Conservation (phyloP, 2,329 filamentous ascomycete genomes). For the Scortechinia acanthostroma region DNA sequence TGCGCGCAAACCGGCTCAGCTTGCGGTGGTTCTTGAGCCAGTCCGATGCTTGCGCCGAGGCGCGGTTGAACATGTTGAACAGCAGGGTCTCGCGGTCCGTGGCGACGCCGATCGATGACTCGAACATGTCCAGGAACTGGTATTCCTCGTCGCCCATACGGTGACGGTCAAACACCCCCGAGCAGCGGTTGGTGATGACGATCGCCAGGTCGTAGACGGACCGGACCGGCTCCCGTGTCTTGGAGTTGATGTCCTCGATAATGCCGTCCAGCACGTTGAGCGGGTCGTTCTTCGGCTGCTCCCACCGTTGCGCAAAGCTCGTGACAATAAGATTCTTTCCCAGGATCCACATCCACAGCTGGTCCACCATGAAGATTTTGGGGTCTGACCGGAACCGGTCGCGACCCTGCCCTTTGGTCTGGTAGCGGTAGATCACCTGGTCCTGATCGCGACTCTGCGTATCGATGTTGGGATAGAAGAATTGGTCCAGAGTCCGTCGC, state of each 20-base stretch:
- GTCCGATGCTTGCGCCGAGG: slow-evolving; percentile 44
- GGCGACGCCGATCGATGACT: slow-evolving; percentile 47
- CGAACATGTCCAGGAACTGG: slow-evolving; percentile 64
- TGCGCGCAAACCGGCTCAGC: slow-evolving; percentile 17
- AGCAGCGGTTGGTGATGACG: slow-evolving; percentile 51
- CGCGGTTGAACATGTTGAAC: slow-evolving; percentile 50
- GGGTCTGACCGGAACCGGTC: slow-evolving; percentile 29
- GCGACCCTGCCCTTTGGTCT: slow-evolving; percentile 24
- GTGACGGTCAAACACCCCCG: slow-evolving; percentile 52
- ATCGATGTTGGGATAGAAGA: slow-evolving; percentile 58
- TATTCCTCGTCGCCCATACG: slow-evolving; percentile 49
- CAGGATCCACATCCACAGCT: slow-evolving; percentile 61
- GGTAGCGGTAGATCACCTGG: slow-evolving; percentile 59
- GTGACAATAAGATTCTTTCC: slow-evolving; percentile 50
- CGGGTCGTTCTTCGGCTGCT: slow-evolving; percentile 53
- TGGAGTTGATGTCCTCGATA: slow-evolving; percentile 59
- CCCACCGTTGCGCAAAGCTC: slow-evolving; percentile 48
- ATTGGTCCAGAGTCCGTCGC: slow-evolving; percentile 57
- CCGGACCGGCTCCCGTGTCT: slow-evolving; percentile 47
- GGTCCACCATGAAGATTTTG: slow-evolving; percentile 64
- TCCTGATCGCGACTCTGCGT: slow-evolving; percentile 51
- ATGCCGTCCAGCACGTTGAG: slow-evolving; percentile 56
- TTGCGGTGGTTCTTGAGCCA: slow-evolving; percentile 43
- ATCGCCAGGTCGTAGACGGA: slow-evolving; percentile 57
- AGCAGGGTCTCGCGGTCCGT: slow-evolving; percentile 47